Evolutionary conservation across 805 yeast species (phyloP).

Genomic region (Kuraishia cidri): DNA sequence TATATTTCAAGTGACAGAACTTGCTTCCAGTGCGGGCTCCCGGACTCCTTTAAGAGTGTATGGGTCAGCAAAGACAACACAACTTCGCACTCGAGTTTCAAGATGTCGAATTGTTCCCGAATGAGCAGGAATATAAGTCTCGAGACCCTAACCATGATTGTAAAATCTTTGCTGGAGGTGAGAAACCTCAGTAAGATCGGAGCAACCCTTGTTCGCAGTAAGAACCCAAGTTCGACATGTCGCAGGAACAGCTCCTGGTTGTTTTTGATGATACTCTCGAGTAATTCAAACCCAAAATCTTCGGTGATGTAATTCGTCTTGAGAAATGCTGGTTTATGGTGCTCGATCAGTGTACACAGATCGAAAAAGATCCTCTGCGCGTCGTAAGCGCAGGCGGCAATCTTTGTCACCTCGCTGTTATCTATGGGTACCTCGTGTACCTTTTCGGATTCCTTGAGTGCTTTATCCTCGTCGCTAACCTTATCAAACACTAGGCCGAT

Average conservation of each 20-base stretch:
- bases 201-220: conserved; percentile 59
- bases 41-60: conserved; percentile 48
- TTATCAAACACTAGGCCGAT: conserved; percentile 72
- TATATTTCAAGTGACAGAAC: conserved; percentile 68
- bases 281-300: conserved; percentile 68
- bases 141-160: conserved; percentile 66
- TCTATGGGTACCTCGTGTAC: conserved; percentile 29
- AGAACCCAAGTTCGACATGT: conserved; percentile 56
- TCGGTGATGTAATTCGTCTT: conserved; percentile 44
- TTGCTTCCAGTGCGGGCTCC: conserved; percentile 62
- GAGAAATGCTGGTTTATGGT: conserved; percentile 44
- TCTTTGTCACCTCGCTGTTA: conserved; percentile 28
- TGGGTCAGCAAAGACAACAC: conserved; percentile 70
- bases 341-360: conserved; percentile 59
- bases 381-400: conserved; percentile 54
- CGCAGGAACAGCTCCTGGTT: conserved; percentile 45
- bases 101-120: conserved; percentile 46
- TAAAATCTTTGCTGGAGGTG: conserved; percentile 48
- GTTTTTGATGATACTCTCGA: conserved; percentile 69
- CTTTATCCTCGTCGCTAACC: conserved; percentile 30
- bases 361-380: conserved; percentile 65
- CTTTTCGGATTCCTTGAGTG: conserved; percentile 10
- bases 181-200: conserved; percentile 70
- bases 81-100: conserved; percentile 77
- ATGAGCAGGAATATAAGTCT: conserved; percentile 60